Base-by-base conservation (phyloP, 768 basidiomycete genomes). In the Dacryopinax spathularia region DNA sequence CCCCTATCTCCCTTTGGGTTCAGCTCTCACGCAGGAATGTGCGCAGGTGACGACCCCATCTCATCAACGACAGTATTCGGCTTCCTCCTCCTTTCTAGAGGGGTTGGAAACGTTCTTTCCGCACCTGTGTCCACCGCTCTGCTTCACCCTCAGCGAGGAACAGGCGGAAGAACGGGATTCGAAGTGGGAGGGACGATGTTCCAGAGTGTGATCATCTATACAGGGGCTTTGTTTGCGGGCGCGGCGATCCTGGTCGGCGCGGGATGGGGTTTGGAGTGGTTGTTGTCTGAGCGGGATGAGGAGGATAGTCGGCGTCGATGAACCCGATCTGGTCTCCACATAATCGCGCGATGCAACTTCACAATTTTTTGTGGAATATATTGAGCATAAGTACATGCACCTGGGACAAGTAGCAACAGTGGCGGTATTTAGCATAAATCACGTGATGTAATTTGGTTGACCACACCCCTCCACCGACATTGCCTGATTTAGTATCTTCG, bases 181-280 rank as follows among this genome's bases (percentile, higher is more conserved):
- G 64, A 68, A 2, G 72, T 73, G 1, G 72, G 66, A 5, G 66
- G 68, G 31, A 72, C 73, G 27, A 64, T 66, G 60, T 74, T 70
- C 41, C 66, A 67, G 27, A 68, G 62, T 16, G 68, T 73, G 63
- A 74, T 75, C 39, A 31, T 73, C 16, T 75, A 73, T 62, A 65
- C 69, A 2, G 73, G 74, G 20, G 67, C 69, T 2, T 72, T 71
- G 63, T 74, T 75, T 62, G 74, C 73, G n/a, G 70, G 68, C 0
- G 72, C 74, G 15, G 70, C 70, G 18, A 60, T 66, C 1, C 35
- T 73, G 9, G 65, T 69, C 12, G 61, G 66, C 31, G 16, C 71
- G 4, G 74, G 73, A 1, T 75, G 72, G 72, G 44, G 65, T 44
- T 43, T 66, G 33, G 39, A 20, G 65, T 66, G 63, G 62, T 37